These are phyloP conservation scores for Elaeis guineensis DNA, from an alignment of 176 grass and related monocot genomes.

Conservation along the genomic window DNA sequence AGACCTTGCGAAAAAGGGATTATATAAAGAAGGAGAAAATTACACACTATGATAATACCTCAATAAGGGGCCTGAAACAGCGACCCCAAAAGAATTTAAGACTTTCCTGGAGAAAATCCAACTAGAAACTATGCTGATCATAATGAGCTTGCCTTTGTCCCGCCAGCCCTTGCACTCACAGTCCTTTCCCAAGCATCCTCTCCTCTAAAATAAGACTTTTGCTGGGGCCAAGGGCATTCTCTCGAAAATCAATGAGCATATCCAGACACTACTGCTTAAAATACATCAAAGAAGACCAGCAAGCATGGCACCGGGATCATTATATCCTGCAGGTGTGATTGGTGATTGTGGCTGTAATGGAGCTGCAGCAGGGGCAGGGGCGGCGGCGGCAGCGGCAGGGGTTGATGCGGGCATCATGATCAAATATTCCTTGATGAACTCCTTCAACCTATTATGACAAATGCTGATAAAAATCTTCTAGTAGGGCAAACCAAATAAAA, in stretches of 20 bases:
- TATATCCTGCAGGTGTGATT: slow-evolving; percentile 39
- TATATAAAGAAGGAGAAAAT: slow-evolving; percentile 2
- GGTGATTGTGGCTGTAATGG: slow-evolving; percentile 46
- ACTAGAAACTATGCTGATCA: slow-evolving; percentile 26
- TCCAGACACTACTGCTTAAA: slow-evolving; percentile 16
- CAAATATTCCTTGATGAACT: slow-evolving; percentile 86
- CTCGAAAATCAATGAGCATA: slow-evolving; percentile 28
- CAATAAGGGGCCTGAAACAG: slow-evolving; percentile 23
- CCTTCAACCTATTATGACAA: slow-evolving; percentile 69
- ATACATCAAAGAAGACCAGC: slow-evolving; percentile 68
- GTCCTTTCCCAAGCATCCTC: slow-evolving; percentile 16
- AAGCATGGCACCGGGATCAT: slow-evolving; percentile 88
- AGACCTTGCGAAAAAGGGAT: slow-evolving; percentile 2
- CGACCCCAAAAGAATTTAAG: slow-evolving; percentile 54
- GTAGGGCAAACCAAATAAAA: too few species aligned
- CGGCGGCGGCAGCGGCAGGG: not conserved
- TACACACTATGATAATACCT: slow-evolving; percentile 48
- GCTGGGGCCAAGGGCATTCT: slow-evolving; percentile 35
- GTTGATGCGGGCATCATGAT: slow-evolving; percentile 46
- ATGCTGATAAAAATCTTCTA: not conserved
- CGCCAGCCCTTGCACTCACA: slow-evolving; percentile 42
- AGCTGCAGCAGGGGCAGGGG: slow-evolving; percentile 1
- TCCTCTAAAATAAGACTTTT: slow-evolving; percentile 34
- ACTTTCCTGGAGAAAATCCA: slow-evolving; percentile 23
- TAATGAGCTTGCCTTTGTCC: slow-evolving; percentile 19